Conservation (phyloP, 1,284 basidiomycete genomes). For the Moesziomyces sp. region DNA sequence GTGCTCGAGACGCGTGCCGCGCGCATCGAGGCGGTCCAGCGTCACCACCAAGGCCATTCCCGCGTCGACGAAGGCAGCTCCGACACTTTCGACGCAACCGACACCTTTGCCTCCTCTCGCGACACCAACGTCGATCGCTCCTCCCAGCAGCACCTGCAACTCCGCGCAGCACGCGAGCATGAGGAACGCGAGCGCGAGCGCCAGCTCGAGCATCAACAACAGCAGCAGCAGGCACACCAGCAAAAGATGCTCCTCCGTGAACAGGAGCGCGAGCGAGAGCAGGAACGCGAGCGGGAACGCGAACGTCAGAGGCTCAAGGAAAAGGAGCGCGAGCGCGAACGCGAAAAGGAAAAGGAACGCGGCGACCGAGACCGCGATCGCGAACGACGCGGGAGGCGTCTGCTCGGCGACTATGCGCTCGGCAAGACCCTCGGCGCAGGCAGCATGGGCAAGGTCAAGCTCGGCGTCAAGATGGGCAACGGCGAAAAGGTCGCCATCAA, state of each 20-base stretch:
- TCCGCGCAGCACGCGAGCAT: constrained; percentile 25
- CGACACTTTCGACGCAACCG: constrained; percentile 36
- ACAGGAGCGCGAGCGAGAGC: constrained; percentile 24
- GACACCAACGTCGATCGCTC: constrained; percentile 40
- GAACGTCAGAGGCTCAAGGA: constrained; percentile 17
- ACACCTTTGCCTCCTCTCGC: constrained; percentile 37
- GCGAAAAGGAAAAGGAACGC: constrained; percentile 38
- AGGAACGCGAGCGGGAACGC: constrained; percentile 23
- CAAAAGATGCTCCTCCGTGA: constrained; percentile 17
- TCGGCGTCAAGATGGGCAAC: constrained; percentile 87
- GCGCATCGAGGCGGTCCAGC: constrained; percentile 34
- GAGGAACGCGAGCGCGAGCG: constrained; percentile 30
- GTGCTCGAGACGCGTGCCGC: constrained; percentile 49
- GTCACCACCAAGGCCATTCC: constrained; percentile 30
- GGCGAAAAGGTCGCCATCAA: constrained; percentile 98
- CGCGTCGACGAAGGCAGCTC: constrained; percentile 34
- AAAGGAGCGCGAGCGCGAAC: constrained; percentile 37
- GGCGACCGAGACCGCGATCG: constrained; percentile 49
- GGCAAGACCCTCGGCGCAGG: constrained; percentile 97
- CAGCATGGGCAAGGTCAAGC: constrained; percentile 99
- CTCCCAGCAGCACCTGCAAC: constrained; percentile 34
- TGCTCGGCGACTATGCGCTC: constrained; percentile 90
- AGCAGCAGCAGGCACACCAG: constrained; percentile 31
- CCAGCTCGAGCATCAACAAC: constrained; percentile 8
- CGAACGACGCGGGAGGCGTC: constrained; percentile 54